Percentiles rank a stretch among this genome's conserved stretches.
Conservation (phyloP, 352 stramenopile genomes). For the Globisporangium viniferum region DNA sequence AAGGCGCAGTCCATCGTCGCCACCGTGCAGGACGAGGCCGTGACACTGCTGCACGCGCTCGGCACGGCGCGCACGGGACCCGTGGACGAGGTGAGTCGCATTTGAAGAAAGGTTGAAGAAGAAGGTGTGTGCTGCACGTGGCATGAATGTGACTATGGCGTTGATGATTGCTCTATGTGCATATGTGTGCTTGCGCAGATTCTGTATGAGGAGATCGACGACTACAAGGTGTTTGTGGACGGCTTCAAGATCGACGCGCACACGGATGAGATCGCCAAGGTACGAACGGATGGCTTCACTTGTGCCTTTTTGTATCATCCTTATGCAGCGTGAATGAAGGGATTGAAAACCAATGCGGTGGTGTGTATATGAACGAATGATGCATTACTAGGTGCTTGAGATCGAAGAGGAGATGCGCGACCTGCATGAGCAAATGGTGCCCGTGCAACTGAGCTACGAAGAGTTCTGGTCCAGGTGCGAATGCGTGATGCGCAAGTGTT, state of each 20-base stretch:
- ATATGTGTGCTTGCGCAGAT: conserved; percentile 26
- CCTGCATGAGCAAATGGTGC: conserved; percentile 71
- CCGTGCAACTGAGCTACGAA: conserved; percentile 69
- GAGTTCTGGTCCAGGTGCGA: conserved; percentile 80
- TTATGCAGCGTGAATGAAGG: not conserved
- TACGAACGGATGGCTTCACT: conserved; percentile 7
- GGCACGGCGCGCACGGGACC: conserved; percentile 49
- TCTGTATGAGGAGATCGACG: conserved; percentile 75
- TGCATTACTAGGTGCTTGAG: conserved; percentile 33
- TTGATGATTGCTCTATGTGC: not conserved
- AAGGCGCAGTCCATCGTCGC: conserved; percentile 71
- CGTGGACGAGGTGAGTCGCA: conserved; percentile 59
- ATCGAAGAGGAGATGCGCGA: conserved; percentile 47
- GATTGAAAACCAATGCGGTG: not conserved
- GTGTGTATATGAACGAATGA: not conserved
- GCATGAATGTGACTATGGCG: not conserved
- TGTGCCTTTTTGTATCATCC: not conserved
- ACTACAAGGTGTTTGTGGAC: conserved; percentile 60
- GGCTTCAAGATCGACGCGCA: conserved; percentile 63
- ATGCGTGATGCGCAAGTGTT: not conserved
- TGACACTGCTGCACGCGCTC: conserved; percentile 65
- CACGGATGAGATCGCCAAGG: conserved; percentile 68
- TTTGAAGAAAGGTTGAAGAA: not conserved
- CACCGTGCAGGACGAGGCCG: conserved; percentile 73
- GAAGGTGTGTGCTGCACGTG: not conserved